phyloP scores from a whole-genome alignment of 2,329 filamentous ascomycete species.

The Ceratocystis cubensis region DNA sequence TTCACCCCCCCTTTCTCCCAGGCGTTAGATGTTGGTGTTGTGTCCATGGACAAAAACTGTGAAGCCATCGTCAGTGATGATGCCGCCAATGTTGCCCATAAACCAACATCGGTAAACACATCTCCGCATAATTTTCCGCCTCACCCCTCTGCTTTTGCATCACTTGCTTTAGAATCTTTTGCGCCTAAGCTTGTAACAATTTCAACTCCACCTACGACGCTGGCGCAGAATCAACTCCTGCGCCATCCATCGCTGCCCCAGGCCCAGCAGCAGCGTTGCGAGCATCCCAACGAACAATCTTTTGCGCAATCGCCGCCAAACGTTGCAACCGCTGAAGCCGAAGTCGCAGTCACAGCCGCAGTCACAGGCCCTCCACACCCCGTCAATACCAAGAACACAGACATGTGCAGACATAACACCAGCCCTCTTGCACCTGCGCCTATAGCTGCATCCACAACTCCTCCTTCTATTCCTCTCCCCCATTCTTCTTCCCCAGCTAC shows the following conservation, averaged over 20 bases:
- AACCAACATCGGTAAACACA: conserved; percentile 5
- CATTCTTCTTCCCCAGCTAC: too few relatives aligned
- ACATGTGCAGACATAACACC: not conserved
- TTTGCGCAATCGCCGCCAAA: not conserved
- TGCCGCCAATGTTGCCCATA: conserved; percentile 4
- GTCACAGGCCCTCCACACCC: not conserved
- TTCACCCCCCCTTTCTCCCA: not conserved
- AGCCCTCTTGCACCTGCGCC: not conserved
- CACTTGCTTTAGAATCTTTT: not conserved
- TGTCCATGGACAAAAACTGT: conserved; percentile 10
- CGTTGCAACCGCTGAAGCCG: conserved; percentile 1
- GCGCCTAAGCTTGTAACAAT: not conserved
- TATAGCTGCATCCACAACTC: not conserved
- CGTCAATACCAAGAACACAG: not conserved
- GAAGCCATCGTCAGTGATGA: conserved; percentile 13
- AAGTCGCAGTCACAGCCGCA: not conserved
- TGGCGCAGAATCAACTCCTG: conserved; percentile 1
- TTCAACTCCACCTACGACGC: too few relatives aligned
- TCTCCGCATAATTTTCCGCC: not conserved
- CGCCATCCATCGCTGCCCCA: not conserved
- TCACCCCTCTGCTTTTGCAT: conserved; percentile 1
- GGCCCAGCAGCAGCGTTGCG: not conserved
- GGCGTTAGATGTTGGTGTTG: not conserved
- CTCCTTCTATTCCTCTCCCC: not conserved
- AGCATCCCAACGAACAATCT: not conserved